These are phyloP conservation scores for Triglochin maritima DNA, from an alignment of 106 monocot genomes.

Conservation along the genomic window DNA sequence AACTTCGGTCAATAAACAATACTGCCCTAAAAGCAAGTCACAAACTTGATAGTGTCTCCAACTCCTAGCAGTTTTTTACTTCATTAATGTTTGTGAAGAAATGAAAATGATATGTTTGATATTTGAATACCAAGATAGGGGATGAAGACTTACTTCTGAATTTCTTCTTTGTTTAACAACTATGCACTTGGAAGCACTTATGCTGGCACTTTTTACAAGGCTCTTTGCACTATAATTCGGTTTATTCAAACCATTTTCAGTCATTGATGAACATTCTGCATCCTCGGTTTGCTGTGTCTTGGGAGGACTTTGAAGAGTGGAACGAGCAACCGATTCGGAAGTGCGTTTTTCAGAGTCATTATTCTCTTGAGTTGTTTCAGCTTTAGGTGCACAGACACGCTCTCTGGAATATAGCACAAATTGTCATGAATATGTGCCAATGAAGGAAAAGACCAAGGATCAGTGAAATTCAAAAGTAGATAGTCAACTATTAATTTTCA, in stretches of 20 bases:
- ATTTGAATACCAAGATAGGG: no score
- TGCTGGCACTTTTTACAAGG: constrained; percentile 82
- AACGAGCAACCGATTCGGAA: constrained; percentile 17
- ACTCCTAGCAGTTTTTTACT: not conserved
- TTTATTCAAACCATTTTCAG: constrained; percentile 34
- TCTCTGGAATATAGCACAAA: constrained; percentile 31
- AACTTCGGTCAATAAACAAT: not conserved
- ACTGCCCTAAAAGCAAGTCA: not conserved
- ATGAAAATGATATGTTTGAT: no score
- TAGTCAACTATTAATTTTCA: no score
- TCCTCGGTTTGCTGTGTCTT: constrained; percentile 31
- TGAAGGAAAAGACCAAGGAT: no score
- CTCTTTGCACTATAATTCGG: constrained; percentile 50
- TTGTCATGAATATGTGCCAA: not conserved
- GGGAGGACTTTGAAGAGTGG: constrained; percentile 19
- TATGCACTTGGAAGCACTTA: constrained; percentile 76
- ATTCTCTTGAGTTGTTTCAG: constrained; percentile 17
- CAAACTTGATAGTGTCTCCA: not conserved
- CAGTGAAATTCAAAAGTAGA: no score
- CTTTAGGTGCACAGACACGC: constrained; percentile 45
- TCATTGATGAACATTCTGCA: constrained; percentile 9
- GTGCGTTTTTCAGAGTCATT: constrained; percentile 22
- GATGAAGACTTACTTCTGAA: constrained; percentile 41
- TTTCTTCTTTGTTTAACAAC: constrained; percentile 36
- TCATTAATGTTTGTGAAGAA: no score